Evolutionary conservation across 129 eudicot species (phyloP), one percentile per base, ranked within the genome.

Genomic region (Flaveria brownii): DNA sequence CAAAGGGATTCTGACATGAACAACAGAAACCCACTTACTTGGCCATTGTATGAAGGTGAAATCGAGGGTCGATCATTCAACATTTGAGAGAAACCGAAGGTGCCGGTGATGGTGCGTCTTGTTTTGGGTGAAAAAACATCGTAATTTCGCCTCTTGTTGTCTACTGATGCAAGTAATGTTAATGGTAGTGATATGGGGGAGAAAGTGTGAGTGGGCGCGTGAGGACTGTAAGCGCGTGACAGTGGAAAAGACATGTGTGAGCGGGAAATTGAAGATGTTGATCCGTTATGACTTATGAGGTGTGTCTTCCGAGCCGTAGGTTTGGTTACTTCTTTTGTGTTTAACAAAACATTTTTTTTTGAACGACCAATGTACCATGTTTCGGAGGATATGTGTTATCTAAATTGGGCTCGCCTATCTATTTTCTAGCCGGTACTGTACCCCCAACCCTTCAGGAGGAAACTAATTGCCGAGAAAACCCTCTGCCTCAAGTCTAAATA

Each of bases 81-180:
- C 71, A 67, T 72, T 60, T 56, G 50, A 26, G 52, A 59, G 56
- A 71, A 9, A 43, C n/a, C 52, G 50, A 16, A 81, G 70, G 8
- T 16, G 36, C 10, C 2, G 72, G 30, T 55, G 71, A 3, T 5
- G 23, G 15, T 22, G 47, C 16, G 80, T 76, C 23, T 23, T 43
- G 9, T 3, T 45, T 45, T 33, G 36, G 69, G 51, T 46, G 82
- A 50, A 71, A 71, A 33, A 12, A 28, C 46, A 28, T 54, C 6
- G 77, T 49, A 68, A 65, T 82, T 82, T 72, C 78, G 50, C 76
- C 74, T 26, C 62, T 84, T 82, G 78, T 80, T 76, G 81, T 72
- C 39, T 51, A 78, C 76, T 25, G 76, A 81, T 74, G 70, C 64
- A 77, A 43, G 73, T 63, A 9, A 41, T 54, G 66, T 30, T 30